phyloP scores from a whole-genome alignment of 2,329 filamentous ascomycete species.

The Xylariaceae sp. region DNA sequence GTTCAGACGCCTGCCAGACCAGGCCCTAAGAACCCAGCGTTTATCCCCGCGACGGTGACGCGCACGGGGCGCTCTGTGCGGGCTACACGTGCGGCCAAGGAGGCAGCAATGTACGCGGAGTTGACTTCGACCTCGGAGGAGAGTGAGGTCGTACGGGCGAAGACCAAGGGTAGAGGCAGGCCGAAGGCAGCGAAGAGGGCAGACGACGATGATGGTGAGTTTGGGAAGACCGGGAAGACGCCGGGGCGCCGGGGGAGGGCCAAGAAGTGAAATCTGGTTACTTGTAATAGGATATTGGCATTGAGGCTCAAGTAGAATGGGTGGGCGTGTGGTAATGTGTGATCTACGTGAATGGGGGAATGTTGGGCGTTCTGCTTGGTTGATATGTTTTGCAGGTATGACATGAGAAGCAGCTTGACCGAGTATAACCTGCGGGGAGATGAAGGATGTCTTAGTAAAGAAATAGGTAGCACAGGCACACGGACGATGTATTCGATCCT shows the following conservation, averaged over 20 bases:
- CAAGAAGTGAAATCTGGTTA: no score
- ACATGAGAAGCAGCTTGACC: no score
- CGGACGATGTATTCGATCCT: constrained; percentile 10
- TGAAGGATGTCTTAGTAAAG: no score
- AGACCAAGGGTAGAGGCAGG: not conserved
- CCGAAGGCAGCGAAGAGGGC: not conserved
- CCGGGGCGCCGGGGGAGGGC: no score
- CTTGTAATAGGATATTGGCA: no score
- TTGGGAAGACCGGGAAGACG: not conserved
- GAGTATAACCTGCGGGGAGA: not conserved
- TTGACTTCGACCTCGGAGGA: not conserved
- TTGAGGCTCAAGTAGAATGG: no score
- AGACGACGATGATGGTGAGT: not conserved
- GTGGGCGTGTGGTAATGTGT: no score
- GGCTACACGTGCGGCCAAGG: constrained; percentile 1
- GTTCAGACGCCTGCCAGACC: no score
- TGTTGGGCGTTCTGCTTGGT: no score
- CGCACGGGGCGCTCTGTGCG: constrained; percentile 7
- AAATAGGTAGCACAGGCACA: not conserved
- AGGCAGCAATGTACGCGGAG: not conserved
- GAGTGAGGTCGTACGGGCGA: not conserved
- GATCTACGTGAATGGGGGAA: no score
- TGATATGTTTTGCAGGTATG: no score
- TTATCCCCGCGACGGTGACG: constrained; percentile 1
- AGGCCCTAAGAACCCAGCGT: not conserved